phyloP scores from a whole-genome alignment of 306 rosid species.

The Mimosa bimucronata region DNA sequence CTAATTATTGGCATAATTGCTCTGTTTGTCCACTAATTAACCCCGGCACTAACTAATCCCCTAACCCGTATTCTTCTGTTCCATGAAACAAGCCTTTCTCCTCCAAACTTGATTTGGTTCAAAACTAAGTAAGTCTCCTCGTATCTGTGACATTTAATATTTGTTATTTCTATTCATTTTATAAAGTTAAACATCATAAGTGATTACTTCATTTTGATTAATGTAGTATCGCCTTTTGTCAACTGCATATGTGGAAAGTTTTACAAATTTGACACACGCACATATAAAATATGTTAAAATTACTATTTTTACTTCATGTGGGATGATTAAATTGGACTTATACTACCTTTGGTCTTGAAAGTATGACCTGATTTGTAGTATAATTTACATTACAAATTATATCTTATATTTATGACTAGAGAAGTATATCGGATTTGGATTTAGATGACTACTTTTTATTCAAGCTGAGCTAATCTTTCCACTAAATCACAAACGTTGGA shows the following conservation, averaged over 20 bases:
- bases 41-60: not conserved
- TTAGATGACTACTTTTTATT: not conserved
- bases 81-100: too few relatives aligned
- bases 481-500: not conserved
- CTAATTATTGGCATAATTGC: constrained; percentile 51
- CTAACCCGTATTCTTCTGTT: too few relatives aligned
- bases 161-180: not conserved
- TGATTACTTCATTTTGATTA: too few relatives aligned
- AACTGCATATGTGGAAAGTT: not conserved
- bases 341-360: too few relatives aligned
- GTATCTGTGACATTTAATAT: too few relatives aligned
- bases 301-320: not conserved
- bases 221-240: not conserved
- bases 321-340: too few relatives aligned
- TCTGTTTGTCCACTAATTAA: constrained; percentile 37
- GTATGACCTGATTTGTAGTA: too few relatives aligned
- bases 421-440: not conserved
- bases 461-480: not conserved
- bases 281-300: too few relatives aligned
- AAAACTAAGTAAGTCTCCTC: not conserved
- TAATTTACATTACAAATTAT: too few relatives aligned
- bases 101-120: not conserved
- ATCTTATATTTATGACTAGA: too few relatives aligned
- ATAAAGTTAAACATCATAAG: too few relatives aligned
- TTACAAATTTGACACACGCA: not conserved